Conservation (phyloP, 2,329 filamentous ascomycete genomes). For the Plectosphaerella sp. region DNA sequence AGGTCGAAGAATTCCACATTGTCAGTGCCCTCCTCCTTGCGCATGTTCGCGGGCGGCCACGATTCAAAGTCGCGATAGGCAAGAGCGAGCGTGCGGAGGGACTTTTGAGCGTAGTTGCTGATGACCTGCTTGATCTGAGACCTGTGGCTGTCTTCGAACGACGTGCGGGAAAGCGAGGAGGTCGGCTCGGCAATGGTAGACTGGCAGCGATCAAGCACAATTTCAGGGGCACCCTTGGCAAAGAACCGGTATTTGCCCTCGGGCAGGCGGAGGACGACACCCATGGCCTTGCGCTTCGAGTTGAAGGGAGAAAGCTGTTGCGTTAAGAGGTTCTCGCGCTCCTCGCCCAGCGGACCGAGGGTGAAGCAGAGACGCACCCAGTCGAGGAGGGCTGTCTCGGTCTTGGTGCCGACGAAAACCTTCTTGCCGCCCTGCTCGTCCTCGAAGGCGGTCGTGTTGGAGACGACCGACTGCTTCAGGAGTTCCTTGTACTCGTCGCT, state of each 20-base stretch:
- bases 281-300: slow-evolving; percentile 46
- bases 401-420: slow-evolving; percentile 49
- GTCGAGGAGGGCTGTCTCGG: slow-evolving; percentile 48
- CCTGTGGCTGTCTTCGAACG: slow-evolving; percentile 22
- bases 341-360: slow-evolving; percentile 38
- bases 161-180: slow-evolving; percentile 21
- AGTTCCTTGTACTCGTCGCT: slow-evolving; percentile 28
- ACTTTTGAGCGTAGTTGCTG: slow-evolving; percentile 57
- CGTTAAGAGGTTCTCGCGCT: slow-evolving; percentile 40
- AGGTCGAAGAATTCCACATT: slow-evolving; percentile 39
- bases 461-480: slow-evolving; percentile 34
- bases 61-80: slow-evolving; percentile 62
- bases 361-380: slow-evolving; percentile 19
- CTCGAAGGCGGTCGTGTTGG: slow-evolving; percentile 53
- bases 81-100: slow-evolving; percentile 62
- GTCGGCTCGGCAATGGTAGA: slow-evolving; percentile 41
- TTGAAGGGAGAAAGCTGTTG: slow-evolving; percentile 46
- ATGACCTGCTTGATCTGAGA: slow-evolving; percentile 26
- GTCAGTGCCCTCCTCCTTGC: slow-evolving; percentile 58
- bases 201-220: slow-evolving; percentile 39
- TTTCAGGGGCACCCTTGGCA: slow-evolving; percentile 51
- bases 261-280: slow-evolving; percentile 28
- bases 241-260: slow-evolving; percentile 35
- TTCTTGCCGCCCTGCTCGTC: slow-evolving; percentile 34
- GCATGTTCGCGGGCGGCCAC: slow-evolving; percentile 61